phyloP scores from a whole-genome alignment of 2,329 filamentous ascomycete species.

The Aspergillus jensenii region DNA sequence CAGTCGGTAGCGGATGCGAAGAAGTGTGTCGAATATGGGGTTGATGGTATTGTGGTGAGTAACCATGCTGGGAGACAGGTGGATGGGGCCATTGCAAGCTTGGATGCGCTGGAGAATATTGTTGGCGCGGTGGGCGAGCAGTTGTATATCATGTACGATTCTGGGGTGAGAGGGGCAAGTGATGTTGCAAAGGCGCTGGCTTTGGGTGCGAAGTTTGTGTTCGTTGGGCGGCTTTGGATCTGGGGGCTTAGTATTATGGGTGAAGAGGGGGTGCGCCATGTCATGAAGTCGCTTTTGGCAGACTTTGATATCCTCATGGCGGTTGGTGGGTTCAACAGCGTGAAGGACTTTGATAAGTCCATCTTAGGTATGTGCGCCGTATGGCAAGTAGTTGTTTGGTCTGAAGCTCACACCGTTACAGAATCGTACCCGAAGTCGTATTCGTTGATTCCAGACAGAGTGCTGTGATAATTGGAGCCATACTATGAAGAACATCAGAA shows the following conservation, averaged over 20 bases:
- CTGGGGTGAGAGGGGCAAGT: slow-evolving; percentile 55
- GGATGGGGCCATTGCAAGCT: slow-evolving; percentile 59
- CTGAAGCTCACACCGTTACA: slow-evolving; percentile 14
- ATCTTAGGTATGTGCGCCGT: slow-evolving; percentile 27
- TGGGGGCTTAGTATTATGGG: slow-evolving; percentile 62
- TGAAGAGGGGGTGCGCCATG: slow-evolving; percentile 60
- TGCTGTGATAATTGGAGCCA: slow-evolving; percentile 12
- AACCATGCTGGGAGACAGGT: slow-evolving; percentile 71
- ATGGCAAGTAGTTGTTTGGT: neutral
- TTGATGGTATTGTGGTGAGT: slow-evolving; percentile 67
- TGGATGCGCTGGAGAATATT: slow-evolving; percentile 62
- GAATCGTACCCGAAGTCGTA: slow-evolving; percentile 47
- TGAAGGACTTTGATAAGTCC: slow-evolving; percentile 53
- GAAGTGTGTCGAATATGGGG: slow-evolving; percentile 58
- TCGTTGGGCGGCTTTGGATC: slow-evolving; percentile 61
- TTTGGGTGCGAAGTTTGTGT: slow-evolving; percentile 62
- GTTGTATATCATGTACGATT: slow-evolving; percentile 60
- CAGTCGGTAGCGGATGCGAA: slow-evolving; percentile 65
- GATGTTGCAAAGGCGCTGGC: slow-evolving; percentile 63
- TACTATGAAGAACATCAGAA: neutral
- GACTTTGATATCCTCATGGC: slow-evolving; percentile 65
- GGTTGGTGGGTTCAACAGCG: slow-evolving; percentile 54
- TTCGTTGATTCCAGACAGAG: slow-evolving; percentile 38
- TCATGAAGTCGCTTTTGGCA: slow-evolving; percentile 61
- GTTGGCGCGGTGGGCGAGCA: slow-evolving; percentile 52